Conservation (phyloP, 768 basidiomycete genomes). For the Rhizopogon rudus region DNA sequence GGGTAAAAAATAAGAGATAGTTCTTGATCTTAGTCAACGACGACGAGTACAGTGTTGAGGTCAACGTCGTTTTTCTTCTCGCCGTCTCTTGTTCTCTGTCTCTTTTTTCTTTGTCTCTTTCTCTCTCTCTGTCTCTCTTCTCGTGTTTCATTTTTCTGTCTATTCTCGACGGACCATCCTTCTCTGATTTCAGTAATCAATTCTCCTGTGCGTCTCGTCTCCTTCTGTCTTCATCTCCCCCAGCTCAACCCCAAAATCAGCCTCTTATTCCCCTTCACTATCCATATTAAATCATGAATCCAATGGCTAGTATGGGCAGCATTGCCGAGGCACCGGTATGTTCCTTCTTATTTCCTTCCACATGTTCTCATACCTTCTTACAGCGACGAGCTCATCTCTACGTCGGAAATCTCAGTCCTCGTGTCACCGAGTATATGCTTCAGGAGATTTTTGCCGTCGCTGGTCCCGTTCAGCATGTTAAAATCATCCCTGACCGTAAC, state of each 20-base stretch:
- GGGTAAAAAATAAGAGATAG: conserved; percentile 8
- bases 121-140: conserved; percentile 22
- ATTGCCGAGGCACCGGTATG: conserved; percentile 76
- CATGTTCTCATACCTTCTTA: conserved; percentile 12
- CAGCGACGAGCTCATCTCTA: conserved; percentile 96
- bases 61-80: conserved; percentile 18
- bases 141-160: conserved; percentile 29
- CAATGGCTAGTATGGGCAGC: conserved; percentile 59
- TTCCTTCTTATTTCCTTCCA: conserved; percentile 7
- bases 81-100: conserved; percentile 25
- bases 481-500: conserved; percentile 99
- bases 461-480: conserved; percentile 96
- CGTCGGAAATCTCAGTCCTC: conserved; percentile 95
- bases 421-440: conserved; percentile 99
- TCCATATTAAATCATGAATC: conserved; percentile 61
- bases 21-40: conserved; percentile 22
- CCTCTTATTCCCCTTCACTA: conserved; percentile 19
- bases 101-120: conserved; percentile 25
- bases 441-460: conserved; percentile 96
- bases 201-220: conserved; percentile 25
- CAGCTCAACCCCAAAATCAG: background rate
- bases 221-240: conserved; percentile 20
- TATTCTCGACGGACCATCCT: conserved; percentile 40
- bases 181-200: conserved; percentile 23
- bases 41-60: conserved; percentile 15